Percentiles rank a stretch among this genome's conserved stretches.
These are phyloP conservation scores for Plenodomus biglobosus DNA, from an alignment of 2,329 filamentous ascomycete genomes.

Conservation along the genomic window DNA sequence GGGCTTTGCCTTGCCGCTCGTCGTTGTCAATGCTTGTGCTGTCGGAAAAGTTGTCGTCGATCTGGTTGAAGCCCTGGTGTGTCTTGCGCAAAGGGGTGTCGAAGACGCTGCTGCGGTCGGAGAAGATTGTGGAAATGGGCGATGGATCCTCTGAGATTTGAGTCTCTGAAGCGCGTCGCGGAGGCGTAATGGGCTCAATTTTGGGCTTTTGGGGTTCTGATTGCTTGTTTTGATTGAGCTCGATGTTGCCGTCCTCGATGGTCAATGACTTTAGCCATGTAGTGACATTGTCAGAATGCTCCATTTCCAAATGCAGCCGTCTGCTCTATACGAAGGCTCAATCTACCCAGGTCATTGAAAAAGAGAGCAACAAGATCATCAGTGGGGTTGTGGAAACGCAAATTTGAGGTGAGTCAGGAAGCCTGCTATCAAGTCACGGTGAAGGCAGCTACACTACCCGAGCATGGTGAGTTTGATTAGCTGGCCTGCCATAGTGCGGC, in stretches of 20 bases:
- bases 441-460: conserved; percentile 8
- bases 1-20: neutral
- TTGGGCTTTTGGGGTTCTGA: too few species aligned
- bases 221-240: neutral
- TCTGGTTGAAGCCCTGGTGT: neutral
- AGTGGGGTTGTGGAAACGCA: neutral
- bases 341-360: neutral
- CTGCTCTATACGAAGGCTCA: neutral
- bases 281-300: neutral
- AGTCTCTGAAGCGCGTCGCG: neutral
- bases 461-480: neutral
- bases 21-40: conserved; percentile 10
- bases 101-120: conserved; percentile 22
- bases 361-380: neutral
- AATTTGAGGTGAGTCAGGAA: neutral
- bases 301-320: neutral
- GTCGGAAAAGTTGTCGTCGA: neutral
- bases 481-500: neutral
- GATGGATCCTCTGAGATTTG: conserved; percentile 13
- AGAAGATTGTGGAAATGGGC: conserved; percentile 31
- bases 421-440: conserved; percentile 3
- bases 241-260: neutral
- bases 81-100: conserved; percentile 10
- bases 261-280: conserved; percentile 6
- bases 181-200: neutral